Base-by-base conservation (phyloP, 148 eudicot species). In the Cornus suecica region DNA sequence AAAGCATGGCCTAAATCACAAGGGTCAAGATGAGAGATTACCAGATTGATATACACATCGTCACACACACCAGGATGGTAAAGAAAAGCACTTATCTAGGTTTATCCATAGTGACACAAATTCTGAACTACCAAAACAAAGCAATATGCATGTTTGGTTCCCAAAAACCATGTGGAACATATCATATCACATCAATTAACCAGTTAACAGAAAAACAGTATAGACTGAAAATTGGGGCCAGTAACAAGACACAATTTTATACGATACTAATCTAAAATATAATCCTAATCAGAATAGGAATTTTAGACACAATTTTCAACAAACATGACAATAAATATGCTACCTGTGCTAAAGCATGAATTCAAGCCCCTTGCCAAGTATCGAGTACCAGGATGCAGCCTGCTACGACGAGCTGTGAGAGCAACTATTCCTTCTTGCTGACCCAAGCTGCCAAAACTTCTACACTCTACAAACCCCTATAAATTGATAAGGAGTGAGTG, bases 311-410 rank as follows among this genome's bases (percentile, higher is more conserved):
- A 58, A 58, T 22, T 2, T n/a, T 4, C 23, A 58, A 58, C 25
- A 56, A 58, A 22, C 8, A 58, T n/a, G n/a, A 22, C 62, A 58
- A 58, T 20, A 20, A 52, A 51, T 66, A 68, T 76, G 32, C 71
- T 85, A 95, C 99, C 99, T 84, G 99, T 90, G 76, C 99, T 81
- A 79, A 75, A 95, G 81, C 99, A 95, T 51, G 97, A 88, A 80
- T 95, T 95, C 70, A 95, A 31, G 73, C 99, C 99, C 85, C 99
- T 89, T 62, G 99, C 99, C 84, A 95, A 83, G 86, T 92, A 95
- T 76, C 99, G 94, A 76, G 99, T 95, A 62, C 99, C 99, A 77
- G 99, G 97, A 83, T 95, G 99, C 84, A 95, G 85, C 83, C 99
- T 89, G 83, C 99, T 95, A 79, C 99, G 93, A 66, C 99, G 99